phyloP scores from a whole-genome alignment of 164 flowering plant species.

The Stephania cephalantha region DNA sequence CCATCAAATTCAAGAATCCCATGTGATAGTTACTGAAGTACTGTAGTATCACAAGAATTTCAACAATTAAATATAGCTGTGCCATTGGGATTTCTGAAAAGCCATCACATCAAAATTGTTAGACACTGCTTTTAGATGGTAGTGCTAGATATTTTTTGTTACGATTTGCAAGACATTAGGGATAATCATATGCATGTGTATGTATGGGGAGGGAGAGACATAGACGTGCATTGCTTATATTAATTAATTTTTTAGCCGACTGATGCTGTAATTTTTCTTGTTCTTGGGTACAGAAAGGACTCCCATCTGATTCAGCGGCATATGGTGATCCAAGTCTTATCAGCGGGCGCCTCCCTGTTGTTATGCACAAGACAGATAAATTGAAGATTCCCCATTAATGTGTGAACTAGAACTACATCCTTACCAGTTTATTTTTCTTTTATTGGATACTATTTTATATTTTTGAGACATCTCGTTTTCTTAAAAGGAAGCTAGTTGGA shows the following conservation, averaged over 20 bases:
- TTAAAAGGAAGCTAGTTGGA: background rate
- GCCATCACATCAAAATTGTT: too few species aligned
- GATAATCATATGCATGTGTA: background rate
- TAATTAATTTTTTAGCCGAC: background rate
- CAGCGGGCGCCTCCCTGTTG: constrained; percentile 66
- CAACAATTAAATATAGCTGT: too few species aligned
- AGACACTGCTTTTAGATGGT: too few species aligned
- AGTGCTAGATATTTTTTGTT: background rate
- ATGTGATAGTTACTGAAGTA: too few species aligned
- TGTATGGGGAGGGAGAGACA: background rate
- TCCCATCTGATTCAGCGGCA: constrained; percentile 70
- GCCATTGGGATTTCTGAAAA: too few species aligned
- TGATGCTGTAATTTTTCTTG: constrained; percentile 4
- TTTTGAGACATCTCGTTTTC: background rate
- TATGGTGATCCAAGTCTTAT: constrained; percentile 73
- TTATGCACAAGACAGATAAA: constrained; percentile 70
- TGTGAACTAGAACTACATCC: constrained; percentile 9
- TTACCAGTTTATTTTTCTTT: background rate
- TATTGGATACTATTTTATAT: background rate
- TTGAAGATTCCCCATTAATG: constrained; percentile 39
- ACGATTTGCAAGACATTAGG: background rate
- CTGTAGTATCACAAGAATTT: too few species aligned
- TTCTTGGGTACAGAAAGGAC: constrained; percentile 70
- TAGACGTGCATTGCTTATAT: background rate
- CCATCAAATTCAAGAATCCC: too few species aligned